Percentiles rank a stretch among this genome's conserved stretches.
phyloP scores from a whole-genome alignment of 1,284 basidiomycete genomes.

The Pseudozyma flocculosa region DNA sequence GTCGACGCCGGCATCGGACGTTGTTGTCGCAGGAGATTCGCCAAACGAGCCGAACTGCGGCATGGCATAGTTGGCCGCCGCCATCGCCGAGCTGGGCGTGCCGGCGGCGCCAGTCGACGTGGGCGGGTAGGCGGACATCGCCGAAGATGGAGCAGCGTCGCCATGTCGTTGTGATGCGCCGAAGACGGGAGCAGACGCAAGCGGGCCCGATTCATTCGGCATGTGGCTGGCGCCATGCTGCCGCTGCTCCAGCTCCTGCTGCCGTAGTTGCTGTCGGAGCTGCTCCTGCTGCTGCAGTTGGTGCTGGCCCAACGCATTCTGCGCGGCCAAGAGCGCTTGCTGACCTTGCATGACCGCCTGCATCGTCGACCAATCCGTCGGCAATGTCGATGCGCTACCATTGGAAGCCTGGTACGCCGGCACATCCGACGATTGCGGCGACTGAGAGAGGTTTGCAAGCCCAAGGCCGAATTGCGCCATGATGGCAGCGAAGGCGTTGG shows the following conservation, averaged over 20 bases:
- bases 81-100: neutral
- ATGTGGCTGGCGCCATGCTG: neutral
- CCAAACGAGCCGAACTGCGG: too few relatives aligned
- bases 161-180: too few relatives aligned
- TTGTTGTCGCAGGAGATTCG: too few relatives aligned
- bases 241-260: slow-evolving; percentile 1
- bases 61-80: too few relatives aligned
- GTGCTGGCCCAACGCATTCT: slow-evolving; percentile 2
- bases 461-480: neutral
- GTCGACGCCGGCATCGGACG: too few relatives aligned
- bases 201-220: too few relatives aligned
- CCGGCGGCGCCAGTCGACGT: neutral
- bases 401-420: slow-evolving; percentile 1
- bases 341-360: neutral
- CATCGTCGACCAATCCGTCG: neutral
- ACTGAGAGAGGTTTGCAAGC: neutral
- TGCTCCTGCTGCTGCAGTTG: slow-evolving; percentile 5
- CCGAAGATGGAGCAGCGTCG: too few relatives aligned
- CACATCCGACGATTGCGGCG: neutral
- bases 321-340: too few relatives aligned
- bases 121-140: too few relatives aligned
- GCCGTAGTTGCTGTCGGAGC: slow-evolving; percentile 3
- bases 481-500: too few relatives aligned
- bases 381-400: neutral
- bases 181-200: too few relatives aligned